A percentile compares a stretch with the other conserved stretches of the same genome.
These are phyloP conservation scores for Phytophthora pistaciae DNA, from an alignment of 352 stramenopile genomes.

Conservation along the genomic window DNA sequence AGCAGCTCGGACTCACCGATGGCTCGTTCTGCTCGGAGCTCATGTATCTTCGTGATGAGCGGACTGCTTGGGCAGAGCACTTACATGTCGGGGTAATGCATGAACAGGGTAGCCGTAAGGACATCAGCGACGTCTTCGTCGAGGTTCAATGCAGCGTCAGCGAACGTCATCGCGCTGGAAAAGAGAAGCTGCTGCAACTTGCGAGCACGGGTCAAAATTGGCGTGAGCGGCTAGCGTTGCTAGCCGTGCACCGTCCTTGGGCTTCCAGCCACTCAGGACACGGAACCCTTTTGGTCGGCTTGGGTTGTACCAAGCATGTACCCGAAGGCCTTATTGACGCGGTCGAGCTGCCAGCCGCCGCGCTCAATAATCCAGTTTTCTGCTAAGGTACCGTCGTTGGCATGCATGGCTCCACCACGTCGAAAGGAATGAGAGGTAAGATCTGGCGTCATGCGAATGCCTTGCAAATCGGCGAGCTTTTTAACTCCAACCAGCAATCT, in stretches of 20 bases:
- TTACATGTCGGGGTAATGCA: constrained; percentile 20
- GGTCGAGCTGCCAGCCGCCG: neutral
- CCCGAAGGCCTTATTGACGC: neutral
- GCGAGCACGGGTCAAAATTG: neutral
- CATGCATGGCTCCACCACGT: neutral
- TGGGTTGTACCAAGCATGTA: neutral
- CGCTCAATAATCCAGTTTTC: neutral
- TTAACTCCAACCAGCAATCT: too few species aligned
- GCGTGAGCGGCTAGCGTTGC: too few species aligned
- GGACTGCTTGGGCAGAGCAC: neutral
- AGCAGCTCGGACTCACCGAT: neutral
- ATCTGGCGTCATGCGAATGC: too few species aligned
- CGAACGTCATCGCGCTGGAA: neutral
- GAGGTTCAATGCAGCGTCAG: constrained; percentile 9
- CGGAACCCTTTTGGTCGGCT: too few species aligned
- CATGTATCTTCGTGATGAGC: constrained; percentile 7
- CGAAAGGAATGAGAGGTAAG: too few species aligned
- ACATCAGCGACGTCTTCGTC: constrained; percentile 9
- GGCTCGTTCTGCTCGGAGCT: neutral
- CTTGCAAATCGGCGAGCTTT: too few species aligned
- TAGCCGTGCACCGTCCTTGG: too few species aligned
- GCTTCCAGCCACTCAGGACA: too few species aligned
- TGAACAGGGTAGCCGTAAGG: constrained; percentile 14
- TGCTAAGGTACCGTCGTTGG: neutral
- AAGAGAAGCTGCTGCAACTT: constrained; percentile 8